Evolutionary conservation across 148 eudicot species (phyloP).

Genomic region (Rhododendron henanense): DNA sequence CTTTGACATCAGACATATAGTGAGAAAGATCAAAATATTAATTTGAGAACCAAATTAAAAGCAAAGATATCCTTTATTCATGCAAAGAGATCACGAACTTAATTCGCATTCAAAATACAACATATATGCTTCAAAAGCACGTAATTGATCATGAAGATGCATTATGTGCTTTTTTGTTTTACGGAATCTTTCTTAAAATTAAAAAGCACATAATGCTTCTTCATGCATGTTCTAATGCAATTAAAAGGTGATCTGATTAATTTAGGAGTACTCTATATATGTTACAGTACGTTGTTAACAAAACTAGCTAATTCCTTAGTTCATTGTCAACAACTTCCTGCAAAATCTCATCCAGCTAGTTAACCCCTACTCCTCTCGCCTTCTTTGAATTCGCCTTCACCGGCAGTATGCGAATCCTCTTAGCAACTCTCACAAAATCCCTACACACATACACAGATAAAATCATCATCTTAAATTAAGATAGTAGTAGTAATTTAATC

Average conservation of each 20-base stretch:
- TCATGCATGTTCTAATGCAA: neutral
- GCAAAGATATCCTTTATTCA: neutral
- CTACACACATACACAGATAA: conserved; percentile 23
- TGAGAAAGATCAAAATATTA: neutral
- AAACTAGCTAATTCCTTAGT: neutral
- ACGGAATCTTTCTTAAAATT: no score
- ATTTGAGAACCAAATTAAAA: neutral
- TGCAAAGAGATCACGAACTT: neutral
- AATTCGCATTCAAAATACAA: neutral
- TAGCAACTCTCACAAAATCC: conserved; percentile 83
- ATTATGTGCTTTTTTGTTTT: no score
- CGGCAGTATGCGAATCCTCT: conserved; percentile 76
- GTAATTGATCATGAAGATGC: neutral
- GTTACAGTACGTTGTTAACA: neutral
- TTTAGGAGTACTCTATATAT: neutral
- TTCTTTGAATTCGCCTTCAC: conserved; percentile 58
- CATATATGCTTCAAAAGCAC: neutral
- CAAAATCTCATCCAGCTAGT: neutral
- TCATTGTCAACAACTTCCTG: neutral
- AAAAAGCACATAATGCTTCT: neutral
- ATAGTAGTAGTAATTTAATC: no score
- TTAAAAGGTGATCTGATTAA: neutral
- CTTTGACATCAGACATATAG: no score
- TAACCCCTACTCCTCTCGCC: conserved; percentile 19
- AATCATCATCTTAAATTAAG: no score